Evolutionary conservation across 805 yeast species (phyloP).

Genomic region (Zygosaccharomyces lentus): DNA sequence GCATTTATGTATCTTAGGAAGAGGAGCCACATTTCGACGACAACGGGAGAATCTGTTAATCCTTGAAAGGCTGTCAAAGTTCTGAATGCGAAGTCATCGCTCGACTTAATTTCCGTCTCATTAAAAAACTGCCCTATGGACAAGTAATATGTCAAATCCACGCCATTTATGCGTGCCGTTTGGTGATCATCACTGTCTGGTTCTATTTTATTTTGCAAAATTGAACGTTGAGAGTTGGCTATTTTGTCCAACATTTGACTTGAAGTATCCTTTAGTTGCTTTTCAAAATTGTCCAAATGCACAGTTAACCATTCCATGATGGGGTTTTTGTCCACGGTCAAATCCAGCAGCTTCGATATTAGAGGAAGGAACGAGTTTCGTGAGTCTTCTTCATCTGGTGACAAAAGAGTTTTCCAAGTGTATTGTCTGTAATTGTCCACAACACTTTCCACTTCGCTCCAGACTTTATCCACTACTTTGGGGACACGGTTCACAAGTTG

Average conservation of each 20-base stretch:
- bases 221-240: conserved; percentile 38
- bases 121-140: conserved; percentile 27
- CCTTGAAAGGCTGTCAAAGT: conserved; percentile 23
- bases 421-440: conserved; percentile 51
- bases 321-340: conserved; percentile 64
- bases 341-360: conserved; percentile 54
- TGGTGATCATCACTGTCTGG: conserved; percentile 16
- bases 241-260: conserved; percentile 41
- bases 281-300: conserved; percentile 41
- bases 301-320: conserved; percentile 56
- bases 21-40: conserved; percentile 58
- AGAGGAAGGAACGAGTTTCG: conserved; percentile 38
- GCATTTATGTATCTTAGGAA: conserved; percentile 41
- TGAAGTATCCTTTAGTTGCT: conserved; percentile 40
- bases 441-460: conserved; percentile 52
- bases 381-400: conserved; percentile 18
- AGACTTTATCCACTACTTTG: conserved; percentile 45
- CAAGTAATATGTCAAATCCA: conserved; percentile 35
- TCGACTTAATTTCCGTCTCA: conserved; percentile 9
- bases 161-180: conserved; percentile 21
- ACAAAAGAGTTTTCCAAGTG: conserved; percentile 47
- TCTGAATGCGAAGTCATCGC: conserved; percentile 6
- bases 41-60: conserved; percentile 48
- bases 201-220: conserved; percentile 30
- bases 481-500: conserved; percentile 26